phyloP scores from a whole-genome alignment of 768 basidiomycete genomes.

The Suillus hirtellus region DNA sequence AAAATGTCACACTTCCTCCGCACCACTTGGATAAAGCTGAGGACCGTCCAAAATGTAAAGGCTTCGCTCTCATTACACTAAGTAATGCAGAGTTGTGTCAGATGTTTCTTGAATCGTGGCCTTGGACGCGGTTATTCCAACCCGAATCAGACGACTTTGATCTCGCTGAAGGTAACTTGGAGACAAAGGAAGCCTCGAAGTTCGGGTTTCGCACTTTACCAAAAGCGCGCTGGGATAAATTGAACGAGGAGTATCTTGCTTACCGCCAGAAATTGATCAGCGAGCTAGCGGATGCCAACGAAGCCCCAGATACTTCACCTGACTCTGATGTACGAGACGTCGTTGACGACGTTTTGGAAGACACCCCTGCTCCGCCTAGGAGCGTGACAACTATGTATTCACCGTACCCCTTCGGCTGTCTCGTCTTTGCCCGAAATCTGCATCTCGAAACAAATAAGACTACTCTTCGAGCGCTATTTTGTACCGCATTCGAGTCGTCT shows the following conservation, averaged over 20 bases:
- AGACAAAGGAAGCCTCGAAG: constrained; percentile 47
- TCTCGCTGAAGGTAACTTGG: constrained; percentile 1
- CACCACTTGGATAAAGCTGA: constrained; percentile 64
- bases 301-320: not conserved
- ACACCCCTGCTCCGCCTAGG: not conserved
- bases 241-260: constrained; percentile 69
- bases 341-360: not conserved
- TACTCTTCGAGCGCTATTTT: constrained; percentile 62
- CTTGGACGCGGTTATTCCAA: constrained; percentile 47
- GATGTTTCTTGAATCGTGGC: constrained; percentile 52
- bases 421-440: constrained; percentile 70
- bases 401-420: constrained; percentile 62
- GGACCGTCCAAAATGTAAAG: constrained; percentile 61
- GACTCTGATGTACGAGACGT: not conserved
- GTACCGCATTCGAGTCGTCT: constrained; percentile 36
- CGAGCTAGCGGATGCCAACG: constrained; percentile 34
- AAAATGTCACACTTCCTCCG: constrained; percentile 56
- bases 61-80: constrained; percentile 73
- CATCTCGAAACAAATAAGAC: constrained; percentile 83
- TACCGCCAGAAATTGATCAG: constrained; percentile 58
- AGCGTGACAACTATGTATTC: constrained; percentile 26
- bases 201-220: constrained; percentile 60
- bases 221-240: constrained; percentile 60
- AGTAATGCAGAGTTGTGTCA: constrained; percentile 39
- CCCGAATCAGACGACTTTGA: not conserved